A percentile compares a stretch with the other conserved stretches of the same genome.
Conservation (phyloP, 495 filamentous ascomycete species). For the Tuber microsphaerosporum region DNA sequence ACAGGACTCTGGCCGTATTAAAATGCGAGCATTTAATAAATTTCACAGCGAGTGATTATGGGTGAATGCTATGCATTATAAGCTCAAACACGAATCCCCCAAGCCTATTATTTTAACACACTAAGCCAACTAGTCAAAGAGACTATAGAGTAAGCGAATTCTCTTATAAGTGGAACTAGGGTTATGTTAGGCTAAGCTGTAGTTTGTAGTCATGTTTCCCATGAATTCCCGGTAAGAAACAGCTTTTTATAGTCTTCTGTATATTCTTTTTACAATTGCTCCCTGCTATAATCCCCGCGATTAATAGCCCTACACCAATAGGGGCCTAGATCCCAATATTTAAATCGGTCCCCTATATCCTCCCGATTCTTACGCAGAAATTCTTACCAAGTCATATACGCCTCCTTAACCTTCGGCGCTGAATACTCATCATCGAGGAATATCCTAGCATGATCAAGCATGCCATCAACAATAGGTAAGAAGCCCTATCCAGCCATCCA, state of each 20-base stretch:
- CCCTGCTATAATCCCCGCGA: background rate
- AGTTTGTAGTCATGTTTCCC: background rate
- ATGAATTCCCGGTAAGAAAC: background rate
- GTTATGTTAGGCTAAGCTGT: background rate
- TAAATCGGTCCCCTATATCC: background rate
- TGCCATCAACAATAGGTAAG: constrained; percentile 38
- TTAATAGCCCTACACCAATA: background rate
- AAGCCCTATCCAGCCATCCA: constrained; percentile 12
- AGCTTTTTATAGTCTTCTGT: background rate
- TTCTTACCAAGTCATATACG: constrained; percentile 13
- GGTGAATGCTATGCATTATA: background rate
- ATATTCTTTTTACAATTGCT: background rate
- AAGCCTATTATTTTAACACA: background rate
- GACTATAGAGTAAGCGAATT: background rate
- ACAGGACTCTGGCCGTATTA: background rate
- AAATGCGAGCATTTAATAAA: background rate
- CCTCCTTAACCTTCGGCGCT: constrained; percentile 15
- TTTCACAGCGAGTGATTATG: background rate
- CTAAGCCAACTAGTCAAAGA: background rate
- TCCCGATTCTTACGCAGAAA: constrained; percentile 5
- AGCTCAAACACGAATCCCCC: background rate
- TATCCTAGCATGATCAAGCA: constrained; percentile 37
- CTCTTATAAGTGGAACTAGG: background rate
- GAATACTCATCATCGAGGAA: constrained; percentile 30
- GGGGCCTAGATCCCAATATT: background rate